Base-by-base conservation (phyloP, 345 rosid species). In the Mallotus nudiflorus region DNA sequence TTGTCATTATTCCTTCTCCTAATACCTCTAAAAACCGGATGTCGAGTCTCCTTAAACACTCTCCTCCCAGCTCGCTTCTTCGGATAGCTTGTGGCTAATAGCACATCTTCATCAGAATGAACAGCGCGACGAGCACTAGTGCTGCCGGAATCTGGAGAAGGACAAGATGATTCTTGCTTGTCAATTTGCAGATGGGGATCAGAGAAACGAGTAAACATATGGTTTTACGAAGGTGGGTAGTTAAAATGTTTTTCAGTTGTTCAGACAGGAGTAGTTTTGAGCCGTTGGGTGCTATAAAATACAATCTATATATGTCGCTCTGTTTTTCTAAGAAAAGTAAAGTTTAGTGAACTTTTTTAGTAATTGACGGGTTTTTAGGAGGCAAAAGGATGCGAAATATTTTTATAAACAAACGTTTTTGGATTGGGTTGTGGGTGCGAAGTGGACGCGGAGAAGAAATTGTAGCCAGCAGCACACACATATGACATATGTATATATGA, bases 11-110 rank as follows among this genome's bases (percentile, higher is more conserved):
- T 88, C 61, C 93, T 80, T 42, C 50, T 68, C 3, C 96, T 67
- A 8, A 88, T 81, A 0, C 93, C 96, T 73, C 93, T 84, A 67
- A 66, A 90, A 51, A 90, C 70, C 0, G 96, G 96, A 40, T 90
- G 96, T 2, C 96, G 86, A 1, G 96, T 90, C 78, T 90, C 93
- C 67, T 85, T 84, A 58, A 88, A 90, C 5, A 88, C 64, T 58
- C 68, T 83, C 51, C 96, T 11, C 20, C 91, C 79, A 0, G 79
- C 71, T 49, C 67, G 70, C 35, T 70, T 75, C 54, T 75, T 75
- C 22, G 79, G 79, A 12, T 69, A 42, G 9, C 67, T 70, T 13
- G 56, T 9, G 0, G 79, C 79, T 22, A 75, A 59, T 8, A 54
- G 11, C 19, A 57, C 48, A 8, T 75, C 71, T 6, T 59, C 55